Percentiles rank a stretch among this genome's conserved stretches.
phyloP scores from a whole-genome alignment of 2,329 filamentous ascomycete species.

The Nigrograna mackinnonii region DNA sequence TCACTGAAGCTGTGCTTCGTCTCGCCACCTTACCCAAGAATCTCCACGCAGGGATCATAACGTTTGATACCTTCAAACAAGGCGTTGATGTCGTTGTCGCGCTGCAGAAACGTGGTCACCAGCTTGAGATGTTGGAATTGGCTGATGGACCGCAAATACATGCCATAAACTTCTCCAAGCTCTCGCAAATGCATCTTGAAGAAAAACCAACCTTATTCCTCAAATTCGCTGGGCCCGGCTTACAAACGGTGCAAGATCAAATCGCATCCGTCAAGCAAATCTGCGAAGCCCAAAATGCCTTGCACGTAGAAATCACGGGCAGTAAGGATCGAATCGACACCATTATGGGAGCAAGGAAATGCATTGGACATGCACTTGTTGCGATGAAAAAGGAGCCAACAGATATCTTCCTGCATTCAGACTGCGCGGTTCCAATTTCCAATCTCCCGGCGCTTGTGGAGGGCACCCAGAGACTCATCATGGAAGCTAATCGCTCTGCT shows the following conservation, averaged over 20 bases:
- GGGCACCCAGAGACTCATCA: constrained; percentile 69
- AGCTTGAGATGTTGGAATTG: constrained; percentile 87
- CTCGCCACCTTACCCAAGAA: constrained; percentile 76
- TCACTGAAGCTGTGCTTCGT: constrained; percentile 88
- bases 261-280: constrained; percentile 65
- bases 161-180: constrained; percentile 66
- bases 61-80: constrained; percentile 65
- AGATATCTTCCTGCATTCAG: constrained; percentile 72
- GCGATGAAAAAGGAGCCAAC: constrained; percentile 61
- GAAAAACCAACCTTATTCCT: constrained; percentile 73
- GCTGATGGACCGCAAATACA: constrained; percentile 85
- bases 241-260: constrained; percentile 72
- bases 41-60: constrained; percentile 74
- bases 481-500: constrained; percentile 59
- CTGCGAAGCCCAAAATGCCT: constrained; percentile 40
- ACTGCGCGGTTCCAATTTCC: constrained; percentile 77
- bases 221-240: constrained; percentile 68
- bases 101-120: constrained; percentile 76
- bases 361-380: constrained; percentile 72
- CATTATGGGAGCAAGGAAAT: constrained; percentile 75
- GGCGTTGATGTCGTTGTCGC: constrained; percentile 77
- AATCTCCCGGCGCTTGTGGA: constrained; percentile 73
- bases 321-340: constrained; percentile 64
- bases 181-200: constrained; percentile 60
- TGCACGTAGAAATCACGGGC: constrained; percentile 65